Evolutionary conservation across 345 rosid species (phyloP), one percentile per base, ranked within the genome.

Genomic region (Zanthoxylum bungeanum): DNA sequence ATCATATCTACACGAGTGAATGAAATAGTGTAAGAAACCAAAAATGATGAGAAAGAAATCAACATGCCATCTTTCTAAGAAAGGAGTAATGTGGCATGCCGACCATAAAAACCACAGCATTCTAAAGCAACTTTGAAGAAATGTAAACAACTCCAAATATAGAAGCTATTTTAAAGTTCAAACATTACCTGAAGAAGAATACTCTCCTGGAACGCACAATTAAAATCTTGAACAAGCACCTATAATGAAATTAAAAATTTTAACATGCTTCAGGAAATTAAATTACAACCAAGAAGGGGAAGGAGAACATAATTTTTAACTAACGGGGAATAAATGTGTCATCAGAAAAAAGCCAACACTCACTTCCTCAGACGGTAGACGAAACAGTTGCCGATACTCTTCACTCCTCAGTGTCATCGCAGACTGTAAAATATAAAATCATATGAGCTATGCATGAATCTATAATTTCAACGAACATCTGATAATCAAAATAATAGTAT

Each of bases 171-270:
- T 47, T 51, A n/a, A n/a, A n/a, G n/a, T n/a, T n/a, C n/a, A n/a
- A n/a, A 68, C 17, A 47, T 53, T 78, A 94, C 98, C 96, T 94
- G 98, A 66, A 91, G 79, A 80, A 94, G 97, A 75, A 94, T 87
- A 85, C 87, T 90, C 83, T 92, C 98, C 68, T 94, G 98, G 76
- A 76, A 89, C 71, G 98, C 98, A 87, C 98, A 94, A 77, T 94
- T 94, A 75, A 94, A 94, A 85, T 94, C 98, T 80, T 85, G 91
- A 76, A 94, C 79, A 72, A 94, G 91, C 52, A 86, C 87, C 98
- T 94, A 69, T 44, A 73, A 39, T 40, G 49, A 31, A 68, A 57
- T 57, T 53, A 66, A 63, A 59, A 46, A 7, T 24, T 61, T 70
- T 69, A 47, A 55, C 17, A 51, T 14, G 9, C 31, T 58, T 31